phyloP scores from a whole-genome alignment of 1,139 yeast species.

The Taphrina flavorubra region DNA sequence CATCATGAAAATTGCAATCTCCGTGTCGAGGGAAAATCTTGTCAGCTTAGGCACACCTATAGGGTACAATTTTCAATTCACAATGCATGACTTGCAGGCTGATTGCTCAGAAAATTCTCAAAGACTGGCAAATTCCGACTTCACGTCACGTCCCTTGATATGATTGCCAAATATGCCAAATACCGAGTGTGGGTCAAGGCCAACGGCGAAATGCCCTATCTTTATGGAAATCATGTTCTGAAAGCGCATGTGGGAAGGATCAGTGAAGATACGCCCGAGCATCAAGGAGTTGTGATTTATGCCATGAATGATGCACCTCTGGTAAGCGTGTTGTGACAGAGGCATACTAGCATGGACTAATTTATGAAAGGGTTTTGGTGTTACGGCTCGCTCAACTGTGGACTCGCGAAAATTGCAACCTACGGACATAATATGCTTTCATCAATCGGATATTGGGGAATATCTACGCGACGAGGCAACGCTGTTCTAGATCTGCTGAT shows the following conservation, averaged over 20 bases:
- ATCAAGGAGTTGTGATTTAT: slow-evolving; percentile 89
- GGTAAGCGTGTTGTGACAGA: slow-evolving; percentile 37
- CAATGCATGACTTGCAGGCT: neutral
- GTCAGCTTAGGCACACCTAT: slow-evolving; percentile 74
- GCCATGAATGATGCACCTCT: slow-evolving; percentile 92
- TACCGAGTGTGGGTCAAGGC: slow-evolving; percentile 95
- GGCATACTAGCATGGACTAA: neutral
- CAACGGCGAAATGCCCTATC: slow-evolving; percentile 97
- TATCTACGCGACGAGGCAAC: slow-evolving; percentile 98
- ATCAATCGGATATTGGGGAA: slow-evolving; percentile 98
- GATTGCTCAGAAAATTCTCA: slow-evolving; percentile 92
- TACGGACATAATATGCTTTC: slow-evolving; percentile 89
- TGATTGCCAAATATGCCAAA: slow-evolving; percentile 84
- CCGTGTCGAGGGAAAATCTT: slow-evolving; percentile 83
- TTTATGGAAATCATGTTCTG: slow-evolving; percentile 93
- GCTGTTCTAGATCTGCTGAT: slow-evolving; percentile 58
- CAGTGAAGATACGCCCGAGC: slow-evolving; percentile 98
- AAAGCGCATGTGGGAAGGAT: slow-evolving; percentile 97
- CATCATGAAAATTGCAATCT: slow-evolving; percentile 85
- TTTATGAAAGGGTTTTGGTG: slow-evolving; percentile 76
- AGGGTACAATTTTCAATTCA: slow-evolving; percentile 14
- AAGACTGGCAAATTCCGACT: slow-evolving; percentile 95
- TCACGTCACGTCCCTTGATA: slow-evolving; percentile 87
- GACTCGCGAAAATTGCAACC: slow-evolving; percentile 90
- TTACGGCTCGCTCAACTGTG: slow-evolving; percentile 87